Base-by-base conservation (phyloP, 106 monocot genomes). In the Chionographis japonica region DNA sequence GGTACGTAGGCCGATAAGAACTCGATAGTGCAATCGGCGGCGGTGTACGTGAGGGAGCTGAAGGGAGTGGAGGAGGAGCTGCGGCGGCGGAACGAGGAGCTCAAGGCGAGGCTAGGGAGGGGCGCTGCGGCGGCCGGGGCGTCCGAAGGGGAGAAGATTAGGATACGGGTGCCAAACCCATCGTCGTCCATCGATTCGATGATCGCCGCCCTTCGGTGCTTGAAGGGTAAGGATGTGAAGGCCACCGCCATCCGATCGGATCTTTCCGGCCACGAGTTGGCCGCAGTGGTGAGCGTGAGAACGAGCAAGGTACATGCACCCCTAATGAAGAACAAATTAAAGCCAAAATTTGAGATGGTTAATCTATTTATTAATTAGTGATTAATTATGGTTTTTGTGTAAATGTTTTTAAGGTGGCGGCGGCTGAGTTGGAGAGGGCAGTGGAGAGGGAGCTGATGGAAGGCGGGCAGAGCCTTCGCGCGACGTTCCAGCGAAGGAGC, bases 1-100 rank as follows among this genome's bases (percentile, higher is more conserved):
- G 27, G 35, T 63, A 13, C 12, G n/a, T 55, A 94, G 94, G 69
- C 75, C 0, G 85, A 88, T 66, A 94, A 94, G 78, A 91, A 83
- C 60, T 87, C 91, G 3, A 90, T 94, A 39, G 81, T 94, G 3
- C 82, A 77, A 42, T 65, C 85, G 0, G 85, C 94, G 6, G 69
- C 81, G 37, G 57, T 54, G 19, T 75, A 83, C 58, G 40, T 94
- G 58, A 50, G 58, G 6, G 79, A 88, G 52, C 63, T 90, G 41
- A 77, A 83, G 58, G 65, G 56, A 15, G 67, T 50, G 53, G 81
- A 78, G 58, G 83, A 85, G 4, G 60, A 68, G 65, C 81, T 86
- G 3, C 61, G 20, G n/a, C 16, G 50, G 78, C 73, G 77, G 8
- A 76, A 84, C 53, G 69, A 78, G 54, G 80, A 88, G 58, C 78